phyloP scores from a whole-genome alignment of 108 stramenopile genomes.

The Skeletonema potamos region DNA sequence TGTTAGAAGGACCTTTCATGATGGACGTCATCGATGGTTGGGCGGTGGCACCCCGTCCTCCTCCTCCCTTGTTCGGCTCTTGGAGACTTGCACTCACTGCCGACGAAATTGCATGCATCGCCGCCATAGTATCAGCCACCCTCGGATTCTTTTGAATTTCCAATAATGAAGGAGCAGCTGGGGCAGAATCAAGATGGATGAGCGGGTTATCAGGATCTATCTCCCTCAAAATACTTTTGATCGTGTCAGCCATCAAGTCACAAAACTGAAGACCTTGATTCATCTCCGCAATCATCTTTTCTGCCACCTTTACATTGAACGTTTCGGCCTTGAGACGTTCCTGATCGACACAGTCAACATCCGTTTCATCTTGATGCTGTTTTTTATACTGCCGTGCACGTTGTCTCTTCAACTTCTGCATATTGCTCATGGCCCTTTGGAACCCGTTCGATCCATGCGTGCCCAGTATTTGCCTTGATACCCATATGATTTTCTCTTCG shows the following conservation, averaged over 20 bases:
- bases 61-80: conserved; percentile 1
- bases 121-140: background rate
- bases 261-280: conserved; percentile 64
- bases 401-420: conserved; percentile 75
- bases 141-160: background rate
- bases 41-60: background rate
- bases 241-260: conserved; percentile 53
- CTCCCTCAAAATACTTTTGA: conserved; percentile 57
- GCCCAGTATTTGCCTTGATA: conserved; percentile 64
- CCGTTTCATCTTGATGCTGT: conserved; percentile 13
- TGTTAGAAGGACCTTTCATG: background rate
- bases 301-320: conserved; percentile 71
- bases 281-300: conserved; percentile 68
- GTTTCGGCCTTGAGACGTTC: conserved; percentile 55
- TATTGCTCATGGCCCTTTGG: conserved; percentile 59
- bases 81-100: conserved; percentile 3
- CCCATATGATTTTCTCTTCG: conserved; percentile 57
- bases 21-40: background rate
- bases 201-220: conserved; percentile 53
- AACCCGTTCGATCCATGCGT: conserved; percentile 76
- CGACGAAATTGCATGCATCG: background rate
- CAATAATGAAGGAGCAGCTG: background rate
- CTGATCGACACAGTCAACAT: conserved; percentile 21
- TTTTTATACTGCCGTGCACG: conserved; percentile 65
- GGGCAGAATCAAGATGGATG: conserved; percentile 16